Conservation (phyloP, 1,139 yeast genomes). For the Hanseniaspora gamundiae region DNA sequence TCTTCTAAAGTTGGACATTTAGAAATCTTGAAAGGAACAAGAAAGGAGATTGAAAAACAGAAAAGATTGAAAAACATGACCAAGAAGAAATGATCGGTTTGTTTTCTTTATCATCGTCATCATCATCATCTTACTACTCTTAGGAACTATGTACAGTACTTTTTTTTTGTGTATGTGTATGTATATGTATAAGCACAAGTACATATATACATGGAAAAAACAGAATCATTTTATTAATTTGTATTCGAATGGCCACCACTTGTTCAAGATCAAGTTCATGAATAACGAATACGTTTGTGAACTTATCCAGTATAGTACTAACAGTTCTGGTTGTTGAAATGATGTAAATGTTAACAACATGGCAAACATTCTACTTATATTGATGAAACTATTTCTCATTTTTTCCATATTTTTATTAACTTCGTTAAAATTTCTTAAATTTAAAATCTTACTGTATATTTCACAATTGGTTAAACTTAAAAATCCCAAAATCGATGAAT, state of each 20-base stretch:
- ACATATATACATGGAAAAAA: too few relatives aligned
- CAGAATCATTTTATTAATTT: conserved; percentile 1
- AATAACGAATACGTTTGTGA: conserved; percentile 65
- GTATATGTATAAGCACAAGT: too few relatives aligned
- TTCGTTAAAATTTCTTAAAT: conserved; percentile 12
- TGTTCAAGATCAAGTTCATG: conserved; percentile 67
- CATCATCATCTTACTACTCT: too few relatives aligned
- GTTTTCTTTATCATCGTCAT: too few relatives aligned
- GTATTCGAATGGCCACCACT: conserved; percentile 38
- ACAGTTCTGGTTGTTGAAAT: conserved; percentile 74
- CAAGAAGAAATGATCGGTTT: conserved; percentile 14
- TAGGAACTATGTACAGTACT: background rate
- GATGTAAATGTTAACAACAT: conserved; percentile 75
- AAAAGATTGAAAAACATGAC: conserved; percentile 15
- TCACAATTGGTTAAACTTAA: conserved; percentile 68
- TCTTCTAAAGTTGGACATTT: conserved; percentile 92
- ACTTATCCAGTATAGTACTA: conserved; percentile 76
- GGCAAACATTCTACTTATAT: conserved; percentile 60
- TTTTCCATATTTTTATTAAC: conserved; percentile 3
- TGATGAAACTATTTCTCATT: conserved; percentile 30
- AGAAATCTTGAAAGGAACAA: conserved; percentile 83
- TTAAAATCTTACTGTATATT: conserved; percentile 54
- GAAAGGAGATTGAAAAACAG: conserved; percentile 62
- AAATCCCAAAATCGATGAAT: conserved; percentile 64
- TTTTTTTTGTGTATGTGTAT: background rate